Base-by-base conservation (phyloP, 2,329 filamentous ascomycete genomes). In the Samsoniella hepiali region DNA sequence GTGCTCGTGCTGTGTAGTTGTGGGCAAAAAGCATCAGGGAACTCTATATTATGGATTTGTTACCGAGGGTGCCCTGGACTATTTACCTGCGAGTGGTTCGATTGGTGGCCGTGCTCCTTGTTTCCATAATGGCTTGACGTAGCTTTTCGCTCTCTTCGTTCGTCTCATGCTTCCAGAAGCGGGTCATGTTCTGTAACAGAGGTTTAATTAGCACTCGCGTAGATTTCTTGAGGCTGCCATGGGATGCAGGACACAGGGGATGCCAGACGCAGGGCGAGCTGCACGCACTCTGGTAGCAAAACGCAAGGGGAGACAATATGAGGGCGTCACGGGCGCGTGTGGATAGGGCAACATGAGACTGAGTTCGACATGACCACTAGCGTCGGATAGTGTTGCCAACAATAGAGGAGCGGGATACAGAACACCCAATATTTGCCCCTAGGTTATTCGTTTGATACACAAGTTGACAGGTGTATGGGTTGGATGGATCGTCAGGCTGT, bases 1-100 rank as follows among this genome's bases (percentile, higher is more conserved):
- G 32, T 59, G 22, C 45, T 50, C 13, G 22, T 22, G 22, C 9
- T 32, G 15, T 58, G 29, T 34, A 13, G 34, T 59, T 50, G 58
- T 49, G 44, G 56, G 31, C 31, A 58, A 11, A 22, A 36, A 40
- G 56, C n/a, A 58, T n/a, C 32, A 40, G n/a, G 13, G 27, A 58
- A 58, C 56, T 58, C 31, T 58, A 58, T 58, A 58, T 50, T 50
- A 58, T 58, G 56, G 56, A 50, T 31, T 50, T 49, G 8, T n/a
- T 31, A 34, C 31, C 32, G 55, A 44, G 47, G 22, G 34, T 50
- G 44, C 27, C 36, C 32, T 13, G 27, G 27, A 31, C n/a, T 49
- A 36, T 44, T 36, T 49, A 47, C 17, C 27, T 40, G 44, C 6
- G 56, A 7, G 17, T 50, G 56, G 56, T 49, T 58, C 56, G 56